Evolutionary conservation across 2,329 filamentous ascomycete genomes (phyloP).

Genomic region (Claviceps purpurea): DNA sequence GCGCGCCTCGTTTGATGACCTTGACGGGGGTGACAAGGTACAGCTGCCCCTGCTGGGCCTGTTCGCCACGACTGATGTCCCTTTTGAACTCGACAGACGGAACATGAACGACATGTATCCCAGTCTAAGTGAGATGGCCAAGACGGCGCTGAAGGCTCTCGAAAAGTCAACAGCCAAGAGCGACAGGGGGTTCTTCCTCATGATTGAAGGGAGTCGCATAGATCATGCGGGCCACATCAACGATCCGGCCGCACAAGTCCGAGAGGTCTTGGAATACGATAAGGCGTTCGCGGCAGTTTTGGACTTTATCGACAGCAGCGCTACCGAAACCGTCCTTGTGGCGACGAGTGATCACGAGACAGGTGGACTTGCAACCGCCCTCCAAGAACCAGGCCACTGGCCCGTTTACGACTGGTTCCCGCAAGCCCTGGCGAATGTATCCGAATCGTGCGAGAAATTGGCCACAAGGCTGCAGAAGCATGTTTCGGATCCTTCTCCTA

Average conservation of each 20-base stretch:
- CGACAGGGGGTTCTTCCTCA: conserved; percentile 92
- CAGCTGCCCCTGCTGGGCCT: conserved; percentile 76
- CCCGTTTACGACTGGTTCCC: conserved; percentile 69
- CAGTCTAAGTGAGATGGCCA: conserved; percentile 81
- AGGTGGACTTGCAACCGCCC: conserved; percentile 70
- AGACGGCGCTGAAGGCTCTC: conserved; percentile 65
- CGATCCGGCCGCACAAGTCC: conserved; percentile 71
- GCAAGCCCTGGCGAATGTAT: conserved; percentile 58
- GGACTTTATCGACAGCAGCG: conserved; percentile 66
- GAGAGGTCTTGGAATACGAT: conserved; percentile 94
- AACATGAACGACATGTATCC: conserved; percentile 71
- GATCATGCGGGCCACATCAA: conserved; percentile 88
- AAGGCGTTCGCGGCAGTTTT: conserved; percentile 69
- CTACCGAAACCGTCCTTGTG: conserved; percentile 67
- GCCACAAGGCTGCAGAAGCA: conserved; percentile 47
- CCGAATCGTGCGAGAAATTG: conserved; percentile 65
- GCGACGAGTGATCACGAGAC: conserved; percentile 95
- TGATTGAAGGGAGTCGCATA: conserved; percentile 95
- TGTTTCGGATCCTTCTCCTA: conserved; percentile 23
- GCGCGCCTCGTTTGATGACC: conserved; percentile 60
- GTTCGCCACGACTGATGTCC: conserved; percentile 70
- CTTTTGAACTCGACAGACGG: conserved; percentile 83
- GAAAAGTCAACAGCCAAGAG: conserved; percentile 68
- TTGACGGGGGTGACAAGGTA: conserved; percentile 53
- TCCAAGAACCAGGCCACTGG: conserved; percentile 43